Evolutionary conservation across 768 basidiomycete genomes (phyloP).

Genomic region (Suillus bovinus): DNA sequence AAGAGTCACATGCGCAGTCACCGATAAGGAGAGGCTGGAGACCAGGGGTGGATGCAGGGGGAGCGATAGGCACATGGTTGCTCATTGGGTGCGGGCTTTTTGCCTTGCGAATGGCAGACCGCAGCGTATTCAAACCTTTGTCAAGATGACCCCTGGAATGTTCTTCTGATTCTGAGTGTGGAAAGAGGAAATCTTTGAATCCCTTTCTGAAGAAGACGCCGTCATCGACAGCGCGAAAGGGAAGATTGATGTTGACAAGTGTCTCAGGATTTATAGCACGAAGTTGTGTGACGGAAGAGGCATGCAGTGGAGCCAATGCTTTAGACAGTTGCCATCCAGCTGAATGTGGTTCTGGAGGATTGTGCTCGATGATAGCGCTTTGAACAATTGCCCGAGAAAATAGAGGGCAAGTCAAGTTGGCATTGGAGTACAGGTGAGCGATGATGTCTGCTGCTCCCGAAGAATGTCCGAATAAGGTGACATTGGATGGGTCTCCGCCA

Average conservation of each 20-base stretch:
- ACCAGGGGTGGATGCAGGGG: conserved; percentile 19
- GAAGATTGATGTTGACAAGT: conserved; percentile 52
- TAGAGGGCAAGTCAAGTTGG: conserved; percentile 58
- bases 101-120: conserved; percentile 26
- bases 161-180: conserved; percentile 27
- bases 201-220: conserved; percentile 64
- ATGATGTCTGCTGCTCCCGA: conserved; percentile 55
- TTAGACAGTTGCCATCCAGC: conserved; percentile 71
- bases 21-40: conserved; percentile 75
- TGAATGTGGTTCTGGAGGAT: conserved; percentile 55
- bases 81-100: conserved; percentile 30
- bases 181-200: conserved; percentile 52
- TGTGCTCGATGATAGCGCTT: conserved; percentile 63
- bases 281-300: conserved; percentile 60
- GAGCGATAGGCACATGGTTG: conserved; percentile 3
- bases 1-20: conserved; percentile 65
- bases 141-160: conserved; percentile 11
- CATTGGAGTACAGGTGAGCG: conserved; percentile 60
- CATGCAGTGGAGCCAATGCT: conserved; percentile 54
- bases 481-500: conserved; percentile 61
- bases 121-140: conserved; percentile 22
- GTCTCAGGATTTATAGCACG: conserved; percentile 57
- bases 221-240: conserved; percentile 63
- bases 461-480: conserved; percentile 44
- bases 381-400: conserved; percentile 80